A percentile compares a stretch with the other conserved stretches of the same genome.
These are phyloP conservation scores for Dioszegia aurantiaca DNA, from an alignment of 768 basidiomycete species.

Conservation along the genomic window DNA sequence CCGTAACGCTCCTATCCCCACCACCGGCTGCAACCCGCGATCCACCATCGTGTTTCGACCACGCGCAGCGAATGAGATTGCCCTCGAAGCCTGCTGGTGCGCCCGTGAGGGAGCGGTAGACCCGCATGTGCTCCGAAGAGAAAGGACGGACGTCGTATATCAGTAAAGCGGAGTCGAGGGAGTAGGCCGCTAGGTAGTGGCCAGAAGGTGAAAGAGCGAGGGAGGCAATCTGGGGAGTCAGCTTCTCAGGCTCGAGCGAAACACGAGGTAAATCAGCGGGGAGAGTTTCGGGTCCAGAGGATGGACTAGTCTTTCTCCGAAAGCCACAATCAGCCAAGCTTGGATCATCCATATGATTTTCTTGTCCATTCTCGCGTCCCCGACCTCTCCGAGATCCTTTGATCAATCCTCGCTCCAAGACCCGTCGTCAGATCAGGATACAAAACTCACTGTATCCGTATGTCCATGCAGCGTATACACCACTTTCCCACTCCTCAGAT, in stretches of 20 bases:
- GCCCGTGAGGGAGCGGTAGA: conserved; percentile 72
- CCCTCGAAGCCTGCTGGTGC: conserved; percentile 94
- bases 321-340: too few relatives aligned
- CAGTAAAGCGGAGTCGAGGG: conserved; percentile 81
- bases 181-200: conserved; percentile 80
- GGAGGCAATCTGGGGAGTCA: conserved; percentile 63
- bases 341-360: too few relatives aligned
- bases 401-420: background rate
- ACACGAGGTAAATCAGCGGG: too few relatives aligned
- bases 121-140: conserved; percentile 73
- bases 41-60: conserved; percentile 63
- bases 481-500: conserved; percentile 78
- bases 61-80: conserved; percentile 74
- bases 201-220: conserved; percentile 88
- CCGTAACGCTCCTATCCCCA: conserved; percentile 54
- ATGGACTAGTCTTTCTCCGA: too few relatives aligned
- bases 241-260: too few relatives aligned
- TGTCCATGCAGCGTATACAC: conserved; percentile 80
- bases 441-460: conserved; percentile 64
- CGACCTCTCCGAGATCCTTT: background rate
- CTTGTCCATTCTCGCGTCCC: too few relatives aligned
- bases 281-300: too few relatives aligned
- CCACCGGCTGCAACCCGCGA: conserved; percentile 54
- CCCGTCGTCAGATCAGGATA: background rate
- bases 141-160: conserved; percentile 94